These are phyloP conservation scores for Microbotryomycetes sp. DNA, from an alignment of 1,284 basidiomycete genomes.

Conservation along the genomic window DNA sequence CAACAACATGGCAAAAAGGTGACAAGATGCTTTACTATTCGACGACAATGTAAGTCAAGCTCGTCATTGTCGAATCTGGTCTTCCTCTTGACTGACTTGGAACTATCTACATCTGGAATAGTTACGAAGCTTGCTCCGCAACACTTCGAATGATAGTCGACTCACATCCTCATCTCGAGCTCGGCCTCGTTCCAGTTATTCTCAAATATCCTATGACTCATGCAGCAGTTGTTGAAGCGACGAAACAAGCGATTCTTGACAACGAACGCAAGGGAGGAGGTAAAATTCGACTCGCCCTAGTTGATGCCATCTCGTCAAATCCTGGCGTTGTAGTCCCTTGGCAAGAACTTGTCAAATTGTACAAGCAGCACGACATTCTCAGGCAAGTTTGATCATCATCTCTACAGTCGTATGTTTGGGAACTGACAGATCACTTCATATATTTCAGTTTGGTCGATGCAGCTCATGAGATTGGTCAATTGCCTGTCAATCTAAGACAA, in stretches of 20 bases:
- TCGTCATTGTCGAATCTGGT: neutral
- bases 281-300: conserved; percentile 35
- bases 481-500: conserved; percentile 34
- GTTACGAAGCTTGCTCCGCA: conserved; percentile 39
- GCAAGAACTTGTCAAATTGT: conserved; percentile 35
- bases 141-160: conserved; percentile 40
- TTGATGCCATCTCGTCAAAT: conserved; percentile 40
- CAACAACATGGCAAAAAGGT: conserved; percentile 34
- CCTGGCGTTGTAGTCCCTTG: conserved; percentile 43
- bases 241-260: conserved; percentile 22
- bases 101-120: conserved; percentile 17
- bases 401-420: neutral
- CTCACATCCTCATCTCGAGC: conserved; percentile 24
- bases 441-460: conserved; percentile 37
- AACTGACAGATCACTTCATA: too few species aligned
- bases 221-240: conserved; percentile 31
- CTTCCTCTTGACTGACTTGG: neutral
- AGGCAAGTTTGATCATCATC: conserved; percentile 1
- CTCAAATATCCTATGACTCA: conserved; percentile 38
- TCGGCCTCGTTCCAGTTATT: conserved; percentile 36
- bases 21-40: conserved; percentile 37
- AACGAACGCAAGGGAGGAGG: conserved; percentile 24
- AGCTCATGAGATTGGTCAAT: conserved; percentile 42
- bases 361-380: conserved; percentile 35
- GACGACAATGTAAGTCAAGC: conserved; percentile 13